phyloP scores from a whole-genome alignment of 2,329 filamentous ascomycete species.

The Venturia carpophila region DNA sequence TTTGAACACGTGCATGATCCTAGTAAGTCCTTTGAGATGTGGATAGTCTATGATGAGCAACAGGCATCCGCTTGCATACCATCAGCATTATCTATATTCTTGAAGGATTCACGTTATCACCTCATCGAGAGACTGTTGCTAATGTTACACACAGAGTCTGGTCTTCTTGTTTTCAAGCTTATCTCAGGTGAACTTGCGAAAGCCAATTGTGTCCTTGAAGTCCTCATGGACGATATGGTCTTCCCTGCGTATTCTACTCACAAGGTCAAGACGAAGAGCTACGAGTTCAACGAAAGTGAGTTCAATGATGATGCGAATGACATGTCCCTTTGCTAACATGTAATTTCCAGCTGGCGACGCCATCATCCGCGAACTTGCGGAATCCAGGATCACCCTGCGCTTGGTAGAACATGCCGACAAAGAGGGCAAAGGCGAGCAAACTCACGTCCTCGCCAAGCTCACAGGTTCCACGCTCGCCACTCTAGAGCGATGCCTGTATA shows the following conservation, averaged over 20 bases:
- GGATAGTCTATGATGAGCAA: constrained; percentile 19
- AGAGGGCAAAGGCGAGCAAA: constrained; percentile 58
- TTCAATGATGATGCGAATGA: constrained; percentile 14
- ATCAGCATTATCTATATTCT: constrained; percentile 11
- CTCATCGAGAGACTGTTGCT: constrained; percentile 24
- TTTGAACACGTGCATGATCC: background rate
- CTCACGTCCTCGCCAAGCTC: constrained; percentile 72
- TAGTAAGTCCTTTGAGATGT: constrained; percentile 21
- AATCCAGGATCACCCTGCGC: constrained; percentile 84
- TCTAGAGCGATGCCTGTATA: constrained; percentile 80
- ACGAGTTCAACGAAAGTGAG: constrained; percentile 74
- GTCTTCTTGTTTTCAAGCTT: constrained; percentile 88
- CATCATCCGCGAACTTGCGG: constrained; percentile 93
- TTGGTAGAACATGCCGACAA: constrained; percentile 73
- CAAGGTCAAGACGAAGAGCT: constrained; percentile 58
- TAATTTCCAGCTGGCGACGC: constrained; percentile 63
- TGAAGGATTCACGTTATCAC: background rate
- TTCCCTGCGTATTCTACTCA: constrained; percentile 83
- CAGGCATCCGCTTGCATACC: background rate
- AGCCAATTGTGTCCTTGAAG: constrained; percentile 68
- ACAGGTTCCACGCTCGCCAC: constrained; percentile 80
- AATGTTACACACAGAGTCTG: constrained; percentile 57
- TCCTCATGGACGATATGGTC: constrained; percentile 89
- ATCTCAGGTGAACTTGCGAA: constrained; percentile 80
- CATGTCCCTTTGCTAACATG: constrained; percentile 23